phyloP scores from a whole-genome alignment of 2,329 filamentous ascomycete genomes.

The Cordyceps cicadae region DNA sequence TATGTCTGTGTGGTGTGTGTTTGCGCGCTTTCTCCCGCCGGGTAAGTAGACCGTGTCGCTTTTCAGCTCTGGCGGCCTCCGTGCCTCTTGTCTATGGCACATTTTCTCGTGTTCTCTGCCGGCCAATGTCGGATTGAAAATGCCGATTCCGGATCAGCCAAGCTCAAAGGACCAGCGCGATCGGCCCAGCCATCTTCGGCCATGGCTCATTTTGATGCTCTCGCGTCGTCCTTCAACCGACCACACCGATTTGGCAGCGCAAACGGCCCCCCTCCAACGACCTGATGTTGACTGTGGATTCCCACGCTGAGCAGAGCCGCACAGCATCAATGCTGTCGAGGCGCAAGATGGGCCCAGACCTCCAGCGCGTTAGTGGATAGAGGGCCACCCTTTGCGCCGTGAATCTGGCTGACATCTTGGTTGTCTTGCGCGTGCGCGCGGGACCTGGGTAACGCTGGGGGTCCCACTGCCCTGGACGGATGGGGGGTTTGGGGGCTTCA shows the following conservation, averaged over 20 bases:
- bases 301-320: slow-evolving; percentile 10
- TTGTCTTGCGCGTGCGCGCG: neutral
- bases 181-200: neutral
- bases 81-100: neutral
- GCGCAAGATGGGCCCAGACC: slow-evolving; percentile 3
- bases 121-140: neutral
- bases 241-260: neutral
- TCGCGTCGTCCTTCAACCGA: neutral
- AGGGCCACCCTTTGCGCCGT: neutral
- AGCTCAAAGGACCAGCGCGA: neutral
- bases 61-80: slow-evolving; percentile 8
- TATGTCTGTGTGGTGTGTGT: neutral
- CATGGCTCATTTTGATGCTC: neutral
- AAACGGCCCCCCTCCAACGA: slow-evolving; percentile 1
- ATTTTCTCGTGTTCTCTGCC: neutral
- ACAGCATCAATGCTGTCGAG: slow-evolving; percentile 10
- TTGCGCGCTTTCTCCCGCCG: slow-evolving; percentile 1
- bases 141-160: slow-evolving; percentile 1
- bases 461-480: neutral
- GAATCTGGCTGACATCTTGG: neutral
- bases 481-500: neutral
- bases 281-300: slow-evolving; percentile 13
- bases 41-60: neutral
- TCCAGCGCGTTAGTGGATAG: slow-evolving; percentile 7
- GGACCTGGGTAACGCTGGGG: neutral